phyloP scores from a whole-genome alignment of 2,329 filamentous ascomycete genomes.

The Arthrinium phaeospermum region DNA sequence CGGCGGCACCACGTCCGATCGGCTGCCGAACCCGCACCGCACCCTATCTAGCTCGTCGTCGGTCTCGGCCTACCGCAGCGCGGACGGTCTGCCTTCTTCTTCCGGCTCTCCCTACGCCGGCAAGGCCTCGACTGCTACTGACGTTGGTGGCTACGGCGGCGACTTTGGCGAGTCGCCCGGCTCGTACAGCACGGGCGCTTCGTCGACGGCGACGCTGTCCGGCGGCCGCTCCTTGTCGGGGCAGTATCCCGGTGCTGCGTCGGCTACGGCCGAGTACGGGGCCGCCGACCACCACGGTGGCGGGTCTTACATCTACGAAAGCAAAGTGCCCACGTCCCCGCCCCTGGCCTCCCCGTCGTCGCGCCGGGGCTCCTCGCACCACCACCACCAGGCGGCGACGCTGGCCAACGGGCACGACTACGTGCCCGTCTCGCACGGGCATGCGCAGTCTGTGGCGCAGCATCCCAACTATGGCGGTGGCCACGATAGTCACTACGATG shows the following conservation, averaged over 20 bases:
- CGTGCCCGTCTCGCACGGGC: conserved; percentile 34
- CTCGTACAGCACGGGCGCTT: conserved; percentile 28
- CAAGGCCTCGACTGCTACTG: conserved; percentile 32
- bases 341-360: background rate
- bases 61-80: conserved; percentile 34
- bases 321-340: background rate
- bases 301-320: conserved; percentile 36
- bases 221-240: conserved; percentile 25
- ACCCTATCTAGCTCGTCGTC: conserved; percentile 36
- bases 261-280: conserved; percentile 26
- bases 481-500: conserved; percentile 29
- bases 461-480: background rate
- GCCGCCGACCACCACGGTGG: conserved; percentile 30
- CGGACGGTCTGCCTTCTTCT: background rate
- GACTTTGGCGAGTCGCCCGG: conserved; percentile 29
- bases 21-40: conserved; percentile 43
- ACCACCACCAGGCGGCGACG: conserved; percentile 29
- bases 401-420: conserved; percentile 43
- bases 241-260: conserved; percentile 31
- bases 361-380: conserved; percentile 28
- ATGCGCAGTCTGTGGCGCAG: background rate
- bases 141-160: conserved; percentile 36
- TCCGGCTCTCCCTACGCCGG: conserved; percentile 29
- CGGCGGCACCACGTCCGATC: conserved; percentile 26
- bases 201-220: conserved; percentile 28